Evolutionary conservation across 2,329 filamentous ascomycete genomes (phyloP), one percentile per base, ranked within the genome.

Genomic region (Fusarium dimerum): DNA sequence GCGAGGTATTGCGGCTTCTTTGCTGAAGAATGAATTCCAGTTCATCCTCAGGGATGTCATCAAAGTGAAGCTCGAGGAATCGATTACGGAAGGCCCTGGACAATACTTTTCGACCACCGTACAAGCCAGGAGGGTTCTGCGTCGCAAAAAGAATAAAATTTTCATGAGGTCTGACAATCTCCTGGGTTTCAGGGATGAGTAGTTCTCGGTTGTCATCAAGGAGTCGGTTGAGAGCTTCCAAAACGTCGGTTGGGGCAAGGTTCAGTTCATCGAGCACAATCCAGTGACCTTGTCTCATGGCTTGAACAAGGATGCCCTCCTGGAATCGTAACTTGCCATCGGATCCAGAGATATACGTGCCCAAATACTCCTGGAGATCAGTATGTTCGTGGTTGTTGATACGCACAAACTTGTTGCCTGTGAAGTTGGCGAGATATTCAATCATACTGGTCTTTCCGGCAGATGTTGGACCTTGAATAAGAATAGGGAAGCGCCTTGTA

Each of bases 361-460:
- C 94, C 6, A 99, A 77, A 66, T 99, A 99, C 68, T 99, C 95
- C 71, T 99, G 94, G 38, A 99, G 77, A 70, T 99, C 94, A 0
- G 94, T 99, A 67, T 99, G 94, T 68, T 99, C 95, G 72, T 99
- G 94, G 63, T 99, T 99, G 75, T 99, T 99, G 78, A 99, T 99
- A 54, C 94, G 86, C 41, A 99, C 92, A 67, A 97, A 99, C 66
- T 90, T 94, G 69, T 99, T 96, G 4, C 95, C 94, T 30, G 92
- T 97, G 50, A 90, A 88, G 66, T 96, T 94, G n/a, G 95, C 93
- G 38, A 99, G 81, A 68, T 96, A 97, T 72, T 97, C 93, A 40
- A 99, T 96, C 94, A 99, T 99, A 72, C 93, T 97, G 0, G 94
- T 99, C 73, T 99, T 99, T 59, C 94, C 94, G 12, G 93, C 90